Conservation (phyloP, 1,284 basidiomycete species). For the Tilletiaria anomala region DNA sequence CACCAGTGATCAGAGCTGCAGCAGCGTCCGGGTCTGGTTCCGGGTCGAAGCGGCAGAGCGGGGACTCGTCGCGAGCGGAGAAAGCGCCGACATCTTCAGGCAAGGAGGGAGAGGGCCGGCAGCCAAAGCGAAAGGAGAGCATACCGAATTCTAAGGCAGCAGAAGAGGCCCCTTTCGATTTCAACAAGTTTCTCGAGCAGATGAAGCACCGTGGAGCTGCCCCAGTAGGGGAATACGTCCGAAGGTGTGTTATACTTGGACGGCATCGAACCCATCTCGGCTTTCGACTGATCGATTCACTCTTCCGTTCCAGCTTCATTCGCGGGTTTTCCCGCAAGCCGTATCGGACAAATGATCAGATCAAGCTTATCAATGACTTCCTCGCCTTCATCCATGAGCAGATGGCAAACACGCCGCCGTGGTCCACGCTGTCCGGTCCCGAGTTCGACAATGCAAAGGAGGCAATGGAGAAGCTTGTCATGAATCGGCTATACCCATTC, state of each 20-base stretch:
- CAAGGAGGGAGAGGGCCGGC: no score
- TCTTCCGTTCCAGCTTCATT: constrained; percentile 23
- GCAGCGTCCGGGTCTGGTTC: neutral
- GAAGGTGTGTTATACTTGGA: constrained; percentile 5
- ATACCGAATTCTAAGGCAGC: neutral
- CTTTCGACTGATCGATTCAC: neutral
- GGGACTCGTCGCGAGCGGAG: neutral
- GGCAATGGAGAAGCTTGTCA: constrained; percentile 98
- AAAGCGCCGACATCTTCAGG: no score
- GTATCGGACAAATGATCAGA: constrained; percentile 33
- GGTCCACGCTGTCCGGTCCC: constrained; percentile 45
- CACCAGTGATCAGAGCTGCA: neutral
- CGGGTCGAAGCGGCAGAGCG: neutral
- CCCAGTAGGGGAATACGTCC: constrained; percentile 36
- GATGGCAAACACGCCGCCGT: constrained; percentile 31
- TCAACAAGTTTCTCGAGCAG: constrained; percentile 38
- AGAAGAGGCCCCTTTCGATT: constrained; percentile 32
- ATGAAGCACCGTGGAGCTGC: constrained; percentile 35
- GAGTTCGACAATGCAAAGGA: constrained; percentile 96
- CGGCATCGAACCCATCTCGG: neutral
- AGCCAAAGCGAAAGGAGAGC: neutral
- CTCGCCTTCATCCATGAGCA: constrained; percentile 34
- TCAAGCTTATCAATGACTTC: constrained; percentile 39
- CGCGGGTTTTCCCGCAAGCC: constrained; percentile 37
- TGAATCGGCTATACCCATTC: constrained; percentile 72